Percentiles rank a stretch among this genome's conserved stretches.
phyloP scores from a whole-genome alignment of 2,329 filamentous ascomycete genomes.

The Venturia nashicola region DNA sequence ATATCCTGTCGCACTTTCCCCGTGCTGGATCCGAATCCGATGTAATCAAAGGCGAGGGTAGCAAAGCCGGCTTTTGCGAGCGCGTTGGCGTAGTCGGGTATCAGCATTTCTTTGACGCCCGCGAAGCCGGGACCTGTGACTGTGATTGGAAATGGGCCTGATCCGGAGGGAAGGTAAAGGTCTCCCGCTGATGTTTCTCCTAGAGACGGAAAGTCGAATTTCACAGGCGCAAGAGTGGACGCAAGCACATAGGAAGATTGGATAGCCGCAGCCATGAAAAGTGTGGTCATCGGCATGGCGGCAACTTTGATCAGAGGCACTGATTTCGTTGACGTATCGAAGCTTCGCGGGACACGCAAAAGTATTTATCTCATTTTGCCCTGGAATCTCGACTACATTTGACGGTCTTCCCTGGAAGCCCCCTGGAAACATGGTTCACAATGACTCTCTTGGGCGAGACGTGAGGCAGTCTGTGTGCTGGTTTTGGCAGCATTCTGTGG shows the following conservation, averaged over 20 bases:
- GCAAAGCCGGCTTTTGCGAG: neutral
- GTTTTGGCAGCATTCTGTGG: too few species aligned
- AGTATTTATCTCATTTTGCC: neutral
- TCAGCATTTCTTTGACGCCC: conserved; percentile 7
- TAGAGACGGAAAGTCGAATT: neutral
- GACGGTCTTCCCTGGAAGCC: too few species aligned
- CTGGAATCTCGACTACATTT: neutral
- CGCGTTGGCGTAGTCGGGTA: conserved; percentile 1
- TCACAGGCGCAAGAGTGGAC: neutral
- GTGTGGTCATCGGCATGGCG: neutral
- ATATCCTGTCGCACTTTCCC: conserved; percentile 1
- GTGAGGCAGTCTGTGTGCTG: too few species aligned
- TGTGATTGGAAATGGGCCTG: neutral
- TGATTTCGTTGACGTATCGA: too few species aligned
- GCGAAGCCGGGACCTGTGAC: conserved; percentile 6
- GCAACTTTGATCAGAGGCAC: neutral
- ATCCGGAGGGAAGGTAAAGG: neutral
- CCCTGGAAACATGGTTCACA: too few species aligned
- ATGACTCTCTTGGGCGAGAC: too few species aligned
- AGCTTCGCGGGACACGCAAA: neutral
- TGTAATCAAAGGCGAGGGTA: conserved; percentile 5
- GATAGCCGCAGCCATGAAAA: neutral
- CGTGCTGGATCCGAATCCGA: conserved; percentile 1
- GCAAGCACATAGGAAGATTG: neutral
- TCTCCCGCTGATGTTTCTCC: neutral